A percentile compares a stretch with the other conserved stretches of the same genome.
Evolutionary conservation across 805 yeast species (phyloP).

Genomic region (Metschnikowia santaceciliae): DNA sequence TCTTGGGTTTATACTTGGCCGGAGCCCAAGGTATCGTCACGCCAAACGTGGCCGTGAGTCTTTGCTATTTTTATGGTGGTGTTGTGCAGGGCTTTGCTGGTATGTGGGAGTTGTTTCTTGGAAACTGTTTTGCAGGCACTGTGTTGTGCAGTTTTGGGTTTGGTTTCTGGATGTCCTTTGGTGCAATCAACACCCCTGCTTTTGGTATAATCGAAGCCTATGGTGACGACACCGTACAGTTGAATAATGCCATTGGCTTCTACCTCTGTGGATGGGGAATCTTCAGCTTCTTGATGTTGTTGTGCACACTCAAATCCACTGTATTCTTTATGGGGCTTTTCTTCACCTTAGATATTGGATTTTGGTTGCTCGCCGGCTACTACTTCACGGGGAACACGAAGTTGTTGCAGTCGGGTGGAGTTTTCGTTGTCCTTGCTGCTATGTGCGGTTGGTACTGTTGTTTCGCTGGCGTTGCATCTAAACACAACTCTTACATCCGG

Average conservation of each 20-base stretch:
- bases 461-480: conserved; percentile 18
- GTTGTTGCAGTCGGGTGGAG: conserved; percentile 15
- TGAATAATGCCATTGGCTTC: conserved; percentile 52
- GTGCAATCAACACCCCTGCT: conserved; percentile 48
- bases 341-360: conserved; percentile 50
- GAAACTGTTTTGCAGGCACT: conserved; percentile 55
- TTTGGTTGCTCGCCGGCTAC: conserved; percentile 49
- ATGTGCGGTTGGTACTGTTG: conserved; percentile 19
- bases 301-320: conserved; percentile 53
- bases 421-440: conserved; percentile 14
- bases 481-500: conserved; percentile 13
- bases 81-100: conserved; percentile 49
- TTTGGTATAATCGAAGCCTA: conserved; percentile 53
- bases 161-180: conserved; percentile 52
- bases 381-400: conserved; percentile 36
- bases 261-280: conserved; percentile 61
- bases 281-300: conserved; percentile 54
- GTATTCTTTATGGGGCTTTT: conserved; percentile 50
- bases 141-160: conserved; percentile 49
- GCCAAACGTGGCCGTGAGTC: conserved; percentile 43
- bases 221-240: conserved; percentile 36
- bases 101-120: conserved; percentile 45
- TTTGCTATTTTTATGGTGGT: conserved; percentile 49
- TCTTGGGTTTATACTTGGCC: conserved; percentile 44
- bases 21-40: conserved; percentile 44